phyloP scores from a whole-genome alignment of 106 monocot species.

The Apostasia shenzhenica region DNA sequence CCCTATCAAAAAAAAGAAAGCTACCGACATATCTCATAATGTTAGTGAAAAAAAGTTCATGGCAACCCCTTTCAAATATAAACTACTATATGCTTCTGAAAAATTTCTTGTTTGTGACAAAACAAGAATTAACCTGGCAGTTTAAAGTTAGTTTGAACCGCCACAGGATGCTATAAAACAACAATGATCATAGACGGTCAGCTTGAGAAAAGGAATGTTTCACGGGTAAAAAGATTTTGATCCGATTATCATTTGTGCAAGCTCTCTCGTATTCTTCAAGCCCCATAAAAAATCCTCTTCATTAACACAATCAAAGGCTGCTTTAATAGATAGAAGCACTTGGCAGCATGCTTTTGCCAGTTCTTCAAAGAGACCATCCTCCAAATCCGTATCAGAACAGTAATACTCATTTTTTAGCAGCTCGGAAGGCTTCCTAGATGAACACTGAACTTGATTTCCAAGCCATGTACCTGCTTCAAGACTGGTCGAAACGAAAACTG shows the following conservation, averaged over 20 bases:
- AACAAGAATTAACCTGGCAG: too few relatives aligned
- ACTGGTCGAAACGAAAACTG: slow-evolving; percentile 56
- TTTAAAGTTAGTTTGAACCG: too few relatives aligned
- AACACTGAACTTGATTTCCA: slow-evolving; percentile 1
- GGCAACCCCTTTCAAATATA: too few relatives aligned
- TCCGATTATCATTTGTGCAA: slow-evolving; percentile 14
- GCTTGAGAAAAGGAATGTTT: too few relatives aligned
- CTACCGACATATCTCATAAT: too few relatives aligned
- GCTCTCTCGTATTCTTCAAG: slow-evolving; percentile 38
- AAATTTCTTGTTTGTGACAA: too few relatives aligned
- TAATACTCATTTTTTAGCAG: neutral
- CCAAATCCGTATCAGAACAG: neutral
- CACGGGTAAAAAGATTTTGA: too few relatives aligned
- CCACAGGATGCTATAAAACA: too few relatives aligned
- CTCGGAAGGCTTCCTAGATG: neutral
- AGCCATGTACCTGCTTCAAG: slow-evolving; percentile 37
- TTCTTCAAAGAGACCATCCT: slow-evolving; percentile 15
- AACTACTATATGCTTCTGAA: too few relatives aligned
- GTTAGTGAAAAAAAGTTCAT: too few relatives aligned
- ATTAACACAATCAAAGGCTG: slow-evolving; percentile 16
- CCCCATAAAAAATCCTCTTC: slow-evolving; percentile 7
- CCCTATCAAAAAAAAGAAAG: too few relatives aligned
- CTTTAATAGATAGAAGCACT: slow-evolving; percentile 22
- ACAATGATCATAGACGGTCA: too few relatives aligned
- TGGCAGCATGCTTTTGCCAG: slow-evolving; percentile 20